These are phyloP conservation scores for Picocystis salinarum DNA, from an alignment of 139 green algal genomes.

Conservation along the genomic window DNA sequence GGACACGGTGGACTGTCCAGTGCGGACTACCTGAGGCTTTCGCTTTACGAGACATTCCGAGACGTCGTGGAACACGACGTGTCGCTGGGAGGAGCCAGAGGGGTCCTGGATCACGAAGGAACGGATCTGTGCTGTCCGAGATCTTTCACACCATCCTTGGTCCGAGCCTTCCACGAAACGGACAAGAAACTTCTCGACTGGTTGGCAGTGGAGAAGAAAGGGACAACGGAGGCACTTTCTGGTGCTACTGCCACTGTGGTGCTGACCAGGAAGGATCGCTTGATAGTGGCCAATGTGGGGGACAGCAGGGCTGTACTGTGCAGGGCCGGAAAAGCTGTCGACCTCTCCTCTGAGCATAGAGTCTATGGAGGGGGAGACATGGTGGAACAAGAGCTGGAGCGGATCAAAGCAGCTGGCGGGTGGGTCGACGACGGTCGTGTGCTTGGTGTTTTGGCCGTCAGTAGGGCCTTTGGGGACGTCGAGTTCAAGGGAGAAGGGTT, in stretches of 20 bases:
- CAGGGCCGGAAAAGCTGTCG: constrained; percentile 1
- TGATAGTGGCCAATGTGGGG: constrained; percentile 10
- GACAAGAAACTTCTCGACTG: constrained; percentile 25
- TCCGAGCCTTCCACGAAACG: constrained; percentile 11
- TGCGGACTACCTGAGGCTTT: not conserved
- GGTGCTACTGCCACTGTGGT: constrained; percentile 5
- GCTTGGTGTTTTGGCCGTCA: constrained; percentile 9
- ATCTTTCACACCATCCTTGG: not conserved
- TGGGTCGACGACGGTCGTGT: constrained; percentile 30
- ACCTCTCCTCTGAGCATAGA: constrained; percentile 25
- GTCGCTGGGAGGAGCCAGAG: not conserved
- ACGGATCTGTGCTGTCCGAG: constrained; percentile 9
- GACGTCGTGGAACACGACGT: constrained; percentile 5
- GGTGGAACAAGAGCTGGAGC: constrained; percentile 19
- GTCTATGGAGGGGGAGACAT: constrained; percentile 17
- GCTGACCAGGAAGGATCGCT: constrained; percentile 7
- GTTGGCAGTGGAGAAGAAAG: constrained; percentile 16
- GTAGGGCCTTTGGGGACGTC: constrained; percentile 9
- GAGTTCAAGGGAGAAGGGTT: constrained; percentile 13
- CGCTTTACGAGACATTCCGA: constrained; percentile 15
- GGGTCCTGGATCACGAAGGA: not conserved
- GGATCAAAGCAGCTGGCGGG: constrained; percentile 25
- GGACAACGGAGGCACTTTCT: constrained; percentile 10
- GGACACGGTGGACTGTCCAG: constrained; percentile 7
- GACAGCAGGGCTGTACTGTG: constrained; percentile 7